phyloP scores from a whole-genome alignment of 2,329 filamentous ascomycete genomes.

The Thermothelomyces thermophilus region DNA sequence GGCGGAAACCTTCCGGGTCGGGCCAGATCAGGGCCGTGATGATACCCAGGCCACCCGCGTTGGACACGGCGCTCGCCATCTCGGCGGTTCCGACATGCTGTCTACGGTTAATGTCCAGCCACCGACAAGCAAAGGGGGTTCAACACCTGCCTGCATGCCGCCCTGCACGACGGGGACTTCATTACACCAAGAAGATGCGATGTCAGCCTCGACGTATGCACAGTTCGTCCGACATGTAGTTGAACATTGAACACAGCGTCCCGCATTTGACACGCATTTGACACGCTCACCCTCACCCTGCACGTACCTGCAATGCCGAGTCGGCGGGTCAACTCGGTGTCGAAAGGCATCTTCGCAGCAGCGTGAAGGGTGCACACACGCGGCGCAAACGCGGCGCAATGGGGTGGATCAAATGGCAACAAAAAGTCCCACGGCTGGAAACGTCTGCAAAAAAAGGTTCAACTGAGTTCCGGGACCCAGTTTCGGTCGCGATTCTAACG shows the following conservation, averaged over 20 bases:
- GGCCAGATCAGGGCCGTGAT: conserved; percentile 89
- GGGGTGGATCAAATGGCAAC: neutral
- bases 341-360: conserved; percentile 45
- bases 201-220: conserved; percentile 22
- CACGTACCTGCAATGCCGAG: conserved; percentile 44
- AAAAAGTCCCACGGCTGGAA: neutral
- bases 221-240: neutral
- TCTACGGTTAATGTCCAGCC: neutral
- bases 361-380: neutral
- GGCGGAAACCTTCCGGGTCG: conserved; percentile 81
- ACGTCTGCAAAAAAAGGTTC: too few relatives aligned
- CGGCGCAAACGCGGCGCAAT: too few relatives aligned
- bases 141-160: conserved; percentile 56
- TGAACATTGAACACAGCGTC: neutral
- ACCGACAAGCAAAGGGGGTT: neutral
- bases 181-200: conserved; percentile 4
- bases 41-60: conserved; percentile 76
- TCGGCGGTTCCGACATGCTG: conserved; percentile 79
- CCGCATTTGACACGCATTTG: too few relatives aligned
- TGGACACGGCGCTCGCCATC: conserved; percentile 68
- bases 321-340: conserved; percentile 51
- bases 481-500: too few relatives aligned
- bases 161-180: conserved; percentile 76
- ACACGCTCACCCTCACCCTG: too few relatives aligned
- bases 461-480: too few relatives aligned